A percentile compares a stretch with the other conserved stretches of the same genome.
Conservation (phyloP, 306 rosid genomes). For the Casuarina glauca region DNA sequence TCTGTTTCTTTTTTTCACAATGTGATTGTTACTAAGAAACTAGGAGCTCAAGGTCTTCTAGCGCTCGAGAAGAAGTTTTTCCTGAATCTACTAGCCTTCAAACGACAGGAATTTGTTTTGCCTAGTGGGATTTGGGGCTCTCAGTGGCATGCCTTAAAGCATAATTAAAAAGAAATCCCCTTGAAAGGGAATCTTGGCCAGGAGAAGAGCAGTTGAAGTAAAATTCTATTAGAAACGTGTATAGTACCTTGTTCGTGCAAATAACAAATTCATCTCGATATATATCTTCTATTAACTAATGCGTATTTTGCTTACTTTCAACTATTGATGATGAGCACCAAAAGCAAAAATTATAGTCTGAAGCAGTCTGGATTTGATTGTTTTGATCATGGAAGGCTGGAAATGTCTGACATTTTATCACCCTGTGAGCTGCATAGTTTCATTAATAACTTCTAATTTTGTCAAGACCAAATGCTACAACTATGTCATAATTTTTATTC, state of each 20-base stretch:
- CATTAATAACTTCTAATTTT: neutral
- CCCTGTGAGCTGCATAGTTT: neutral
- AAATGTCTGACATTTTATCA: neutral
- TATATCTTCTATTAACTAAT: neutral
- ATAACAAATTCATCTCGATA: neutral
- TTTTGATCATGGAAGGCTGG: neutral
- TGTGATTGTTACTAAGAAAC: too few species aligned
- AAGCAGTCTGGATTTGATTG: neutral
- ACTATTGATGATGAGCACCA: neutral
- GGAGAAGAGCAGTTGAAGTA: neutral
- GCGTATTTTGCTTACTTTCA: neutral
- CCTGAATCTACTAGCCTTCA: neutral
- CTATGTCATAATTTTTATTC: conserved; percentile 5
- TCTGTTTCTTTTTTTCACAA: too few species aligned
- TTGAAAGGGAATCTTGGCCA: neutral
- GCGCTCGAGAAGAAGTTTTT: too few species aligned
- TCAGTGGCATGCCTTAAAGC: neutral
- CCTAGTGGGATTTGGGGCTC: neutral
- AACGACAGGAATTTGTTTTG: neutral
- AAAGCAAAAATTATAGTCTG: neutral
- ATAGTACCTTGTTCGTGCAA: neutral
- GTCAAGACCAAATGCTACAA: neutral
- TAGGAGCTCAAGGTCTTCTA: too few species aligned
- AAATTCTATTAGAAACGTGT: neutral
- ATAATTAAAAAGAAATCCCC: neutral